phyloP scores from a whole-genome alignment of 1,139 yeast genomes.

The Tardiomyces blankii region DNA sequence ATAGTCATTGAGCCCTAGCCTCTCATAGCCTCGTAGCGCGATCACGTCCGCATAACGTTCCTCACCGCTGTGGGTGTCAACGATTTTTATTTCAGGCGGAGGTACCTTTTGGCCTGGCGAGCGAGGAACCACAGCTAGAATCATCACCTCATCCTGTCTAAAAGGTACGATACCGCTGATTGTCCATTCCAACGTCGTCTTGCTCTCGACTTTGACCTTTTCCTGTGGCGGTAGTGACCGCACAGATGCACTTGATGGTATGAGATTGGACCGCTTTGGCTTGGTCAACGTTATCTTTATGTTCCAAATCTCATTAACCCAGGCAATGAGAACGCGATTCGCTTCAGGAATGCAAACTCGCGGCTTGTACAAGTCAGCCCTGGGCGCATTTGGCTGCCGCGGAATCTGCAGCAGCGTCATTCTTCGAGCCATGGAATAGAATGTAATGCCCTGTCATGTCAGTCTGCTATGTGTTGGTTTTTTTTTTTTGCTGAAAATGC shows the following conservation, averaged over 20 bases:
- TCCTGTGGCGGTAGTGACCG: slow-evolving; percentile 26
- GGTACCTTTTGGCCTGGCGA: slow-evolving; percentile 18
- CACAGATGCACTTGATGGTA: slow-evolving; percentile 16
- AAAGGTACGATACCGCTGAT: slow-evolving; percentile 73
- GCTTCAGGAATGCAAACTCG: slow-evolving; percentile 56
- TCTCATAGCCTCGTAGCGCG: slow-evolving; percentile 45
- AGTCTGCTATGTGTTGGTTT: no score
- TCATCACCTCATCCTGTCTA: slow-evolving; percentile 26
- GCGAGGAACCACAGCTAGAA: slow-evolving; percentile 9
- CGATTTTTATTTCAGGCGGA: slow-evolving; percentile 63
- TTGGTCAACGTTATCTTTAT: slow-evolving; percentile 34
- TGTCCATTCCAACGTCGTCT: slow-evolving; percentile 44
- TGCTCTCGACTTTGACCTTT: slow-evolving; percentile 45
- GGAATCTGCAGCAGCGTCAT: slow-evolving; percentile 36
- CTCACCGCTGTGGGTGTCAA: slow-evolving; percentile 55
- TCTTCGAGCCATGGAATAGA: slow-evolving; percentile 8
- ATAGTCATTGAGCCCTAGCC: slow-evolving; percentile 72
- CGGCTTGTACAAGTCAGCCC: slow-evolving; percentile 84
- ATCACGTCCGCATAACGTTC: slow-evolving; percentile 81
- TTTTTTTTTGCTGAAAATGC: no score
- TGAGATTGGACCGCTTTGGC: slow-evolving; percentile 4
- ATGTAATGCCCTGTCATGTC: slow-evolving; percentile 3
- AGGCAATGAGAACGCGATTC: slow-evolving; percentile 63
- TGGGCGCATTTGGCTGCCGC: slow-evolving; percentile 48
- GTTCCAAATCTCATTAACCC: slow-evolving; percentile 76